A percentile compares a stretch with the other conserved stretches of the same genome.
These are phyloP conservation scores for Xylaria sp. DNA, from an alignment of 2,329 filamentous ascomycete genomes.

Conservation along the genomic window DNA sequence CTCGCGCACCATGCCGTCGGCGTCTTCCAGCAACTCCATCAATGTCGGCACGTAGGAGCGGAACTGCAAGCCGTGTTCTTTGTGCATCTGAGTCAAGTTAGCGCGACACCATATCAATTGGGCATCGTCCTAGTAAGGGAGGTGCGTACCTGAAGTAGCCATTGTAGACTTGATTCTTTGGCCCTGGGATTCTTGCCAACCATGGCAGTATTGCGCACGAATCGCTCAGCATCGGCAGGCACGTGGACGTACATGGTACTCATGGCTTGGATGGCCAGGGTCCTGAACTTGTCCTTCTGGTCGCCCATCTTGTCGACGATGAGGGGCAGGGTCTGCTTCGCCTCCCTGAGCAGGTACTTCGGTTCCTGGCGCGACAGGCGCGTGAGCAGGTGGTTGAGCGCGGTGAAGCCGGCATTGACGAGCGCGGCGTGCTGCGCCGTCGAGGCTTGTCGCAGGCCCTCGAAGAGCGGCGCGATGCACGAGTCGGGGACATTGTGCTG, in stretches of 20 bases:
- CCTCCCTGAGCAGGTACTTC: slow-evolving; percentile 76
- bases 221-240: slow-evolving; percentile 79
- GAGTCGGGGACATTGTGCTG: slow-evolving; percentile 87
- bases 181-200: slow-evolving; percentile 82
- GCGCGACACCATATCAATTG: slow-evolving; percentile 23
- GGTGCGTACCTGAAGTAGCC: slow-evolving; percentile 76
- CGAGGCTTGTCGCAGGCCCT: slow-evolving; percentile 81
- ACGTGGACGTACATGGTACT: slow-evolving; percentile 79
- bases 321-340: slow-evolving; percentile 75
- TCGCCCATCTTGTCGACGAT: slow-evolving; percentile 89
- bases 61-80: slow-evolving; percentile 82
- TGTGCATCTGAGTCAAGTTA: slow-evolving; percentile 69
- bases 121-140: slow-evolving; percentile 33
- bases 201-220: slow-evolving; percentile 81
- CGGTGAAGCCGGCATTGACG: slow-evolving; percentile 85
- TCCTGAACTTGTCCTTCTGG: slow-evolving; percentile 84
- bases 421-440: slow-evolving; percentile 80
- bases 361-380: slow-evolving; percentile 87
- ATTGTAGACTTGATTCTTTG: slow-evolving; percentile 86
- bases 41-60: slow-evolving; percentile 83
- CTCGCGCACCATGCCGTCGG: slow-evolving; percentile 87
- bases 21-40: slow-evolving; percentile 89
- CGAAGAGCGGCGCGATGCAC: slow-evolving; percentile 79
- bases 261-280: slow-evolving; percentile 78
- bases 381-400: slow-evolving; percentile 87